Base-by-base conservation (phyloP, 2,329 filamentous ascomycete species). In the Aspergillus intermedius region DNA sequence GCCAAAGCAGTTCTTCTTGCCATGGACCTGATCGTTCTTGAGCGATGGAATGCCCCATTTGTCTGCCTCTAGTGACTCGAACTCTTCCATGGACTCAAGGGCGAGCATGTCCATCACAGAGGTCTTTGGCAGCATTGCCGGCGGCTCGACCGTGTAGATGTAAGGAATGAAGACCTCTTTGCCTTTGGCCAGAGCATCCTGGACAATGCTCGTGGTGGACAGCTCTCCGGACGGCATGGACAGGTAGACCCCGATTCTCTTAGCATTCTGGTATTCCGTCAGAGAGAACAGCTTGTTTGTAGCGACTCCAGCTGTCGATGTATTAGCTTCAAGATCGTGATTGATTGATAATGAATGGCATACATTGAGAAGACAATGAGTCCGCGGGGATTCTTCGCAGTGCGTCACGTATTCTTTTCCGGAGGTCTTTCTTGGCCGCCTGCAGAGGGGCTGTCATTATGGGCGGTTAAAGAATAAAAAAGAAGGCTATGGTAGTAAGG, bases 101-200 rank as follows among this genome's bases (percentile, higher is more conserved):
- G 83, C 83, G 19, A 98, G 81, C 93, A 98, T 97, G 63, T 96
- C 90, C 93, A 98, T 98, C 47, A 93, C 79, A 13, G 87, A 87
- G 4, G 62, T 72, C 5, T 82, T 79, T 48, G 74, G 72, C 23
- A 66, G 66, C 5, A 63, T 54, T 21, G 56, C 53, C 12, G 65
- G 58, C 13, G 61, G 57, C 70, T 50, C 72, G 64, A 74, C 25
- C 75, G 77, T 83, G 71, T 93, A 84, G 46, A 95, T 84, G 64
- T 93, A 96, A 0, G 93, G 93, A 43, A 98, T 84, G 67, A 89
- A 97, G 49, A 98, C 90, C 52, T 84, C 77, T 71, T 97, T 98
- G 35, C 87, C 88, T 3, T 76, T 69, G 5, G 73, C 70, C 22
- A 98, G 75, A 10, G 91, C 91, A 73, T 96, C 82, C 23, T 81